Conservation (phyloP, 495 filamentous ascomycete species). For the Podospora pseudopauciseta region DNA sequence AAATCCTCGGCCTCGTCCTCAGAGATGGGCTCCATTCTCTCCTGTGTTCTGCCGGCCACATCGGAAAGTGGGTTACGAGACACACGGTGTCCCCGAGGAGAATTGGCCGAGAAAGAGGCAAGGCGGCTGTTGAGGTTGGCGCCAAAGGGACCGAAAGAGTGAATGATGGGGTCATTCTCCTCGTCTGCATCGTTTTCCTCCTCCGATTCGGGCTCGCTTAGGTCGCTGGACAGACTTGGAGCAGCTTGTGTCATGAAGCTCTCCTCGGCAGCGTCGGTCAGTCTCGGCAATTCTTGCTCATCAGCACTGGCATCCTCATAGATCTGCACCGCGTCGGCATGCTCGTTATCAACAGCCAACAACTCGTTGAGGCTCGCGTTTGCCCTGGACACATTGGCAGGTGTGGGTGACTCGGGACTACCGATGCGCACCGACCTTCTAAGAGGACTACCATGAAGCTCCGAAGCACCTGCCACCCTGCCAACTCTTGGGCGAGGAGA, state of each 20-base stretch:
- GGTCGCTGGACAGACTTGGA: conserved; percentile 53
- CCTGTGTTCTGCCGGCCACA: conserved; percentile 13
- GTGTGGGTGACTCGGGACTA: conserved; percentile 75
- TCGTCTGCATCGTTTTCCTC: conserved; percentile 77
- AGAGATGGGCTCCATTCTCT: conserved; percentile 12
- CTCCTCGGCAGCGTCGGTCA: conserved; percentile 19
- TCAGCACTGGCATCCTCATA: conserved; percentile 56
- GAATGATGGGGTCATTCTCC: conserved; percentile 87
- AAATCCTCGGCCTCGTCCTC: conserved; percentile 11
- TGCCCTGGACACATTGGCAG: conserved; percentile 41
- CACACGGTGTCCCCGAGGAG: conserved; percentile 37
- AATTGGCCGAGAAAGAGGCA: conserved; percentile 64
- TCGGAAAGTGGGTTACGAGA: conserved; percentile 10
- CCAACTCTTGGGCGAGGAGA: conserved; percentile 39
- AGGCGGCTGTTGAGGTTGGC: conserved; percentile 76
- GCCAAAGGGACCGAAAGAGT: conserved; percentile 85
- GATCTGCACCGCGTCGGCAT: conserved; percentile 45
- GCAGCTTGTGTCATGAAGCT: conserved; percentile 38
- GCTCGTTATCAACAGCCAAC: conserved; percentile 27
- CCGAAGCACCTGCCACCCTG: conserved; percentile 29
- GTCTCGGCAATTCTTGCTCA: conserved; percentile 38
- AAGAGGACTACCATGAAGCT: conserved; percentile 62
- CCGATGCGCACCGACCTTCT: conserved; percentile 56
- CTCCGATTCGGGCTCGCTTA: conserved; percentile 58
- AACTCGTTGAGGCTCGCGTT: conserved; percentile 29